Percentiles rank a stretch among this genome's conserved stretches.
Conservation (phyloP, 1,284 basidiomycete species). For the Anthracocystis setariae region DNA sequence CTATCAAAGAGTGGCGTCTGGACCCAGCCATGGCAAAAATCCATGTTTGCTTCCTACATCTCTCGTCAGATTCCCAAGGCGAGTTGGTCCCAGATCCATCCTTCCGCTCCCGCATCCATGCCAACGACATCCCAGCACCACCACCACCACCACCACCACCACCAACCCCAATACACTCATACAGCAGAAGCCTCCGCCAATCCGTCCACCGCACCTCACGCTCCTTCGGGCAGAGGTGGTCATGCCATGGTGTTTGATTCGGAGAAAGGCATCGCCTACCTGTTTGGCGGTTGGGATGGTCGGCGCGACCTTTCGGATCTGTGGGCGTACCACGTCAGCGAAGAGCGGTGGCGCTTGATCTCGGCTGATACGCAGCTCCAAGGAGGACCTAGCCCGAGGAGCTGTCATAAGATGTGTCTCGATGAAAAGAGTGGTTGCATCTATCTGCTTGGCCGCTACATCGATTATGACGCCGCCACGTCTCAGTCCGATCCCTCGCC, state of each 20-base stretch:
- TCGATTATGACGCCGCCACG: slow-evolving; percentile 47
- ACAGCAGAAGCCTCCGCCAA: neutral
- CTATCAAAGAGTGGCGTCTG: slow-evolving; percentile 34
- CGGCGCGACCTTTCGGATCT: slow-evolving; percentile 77
- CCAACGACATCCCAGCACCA: neutral
- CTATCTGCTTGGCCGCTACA: slow-evolving; percentile 72
- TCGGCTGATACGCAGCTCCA: slow-evolving; percentile 74
- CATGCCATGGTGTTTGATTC: slow-evolving; percentile 84
- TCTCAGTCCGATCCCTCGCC: slow-evolving; percentile 17
- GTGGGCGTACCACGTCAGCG: slow-evolving; percentile 77
- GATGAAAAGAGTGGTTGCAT: slow-evolving; percentile 77
- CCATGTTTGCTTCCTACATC: slow-evolving; percentile 57
- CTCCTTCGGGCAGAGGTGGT: slow-evolving; percentile 73
- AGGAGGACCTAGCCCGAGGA: slow-evolving; percentile 76
- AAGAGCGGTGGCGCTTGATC: slow-evolving; percentile 76
- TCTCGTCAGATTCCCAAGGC: slow-evolving; percentile 47
- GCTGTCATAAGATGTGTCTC: slow-evolving; percentile 85
- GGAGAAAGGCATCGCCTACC: slow-evolving; percentile 75
- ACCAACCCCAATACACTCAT: neutral
- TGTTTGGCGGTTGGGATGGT: slow-evolving; percentile 84
- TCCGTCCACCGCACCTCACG: slow-evolving; percentile 2
- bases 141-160: slow-evolving; percentile 2
- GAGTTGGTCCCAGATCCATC: slow-evolving; percentile 50
- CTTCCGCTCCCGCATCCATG: slow-evolving; percentile 13
- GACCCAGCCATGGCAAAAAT: slow-evolving; percentile 44